Evolutionary conservation across 2,329 filamentous ascomycete species (phyloP).

Genomic region (Hypoxylon sp.): DNA sequence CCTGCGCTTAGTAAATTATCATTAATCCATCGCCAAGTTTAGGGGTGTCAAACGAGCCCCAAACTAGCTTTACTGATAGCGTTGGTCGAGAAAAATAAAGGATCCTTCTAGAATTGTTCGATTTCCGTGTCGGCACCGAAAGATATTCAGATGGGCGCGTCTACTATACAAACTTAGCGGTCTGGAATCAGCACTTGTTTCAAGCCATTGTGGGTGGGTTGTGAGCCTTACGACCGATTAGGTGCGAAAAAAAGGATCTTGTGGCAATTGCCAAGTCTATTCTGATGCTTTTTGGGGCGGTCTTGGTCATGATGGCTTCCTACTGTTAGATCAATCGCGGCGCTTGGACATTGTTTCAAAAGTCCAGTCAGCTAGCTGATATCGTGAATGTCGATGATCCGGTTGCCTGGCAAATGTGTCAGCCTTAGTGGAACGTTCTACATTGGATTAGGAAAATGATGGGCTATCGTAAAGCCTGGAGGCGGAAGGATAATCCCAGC

Average conservation of each 20-base stretch:
- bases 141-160: neutral
- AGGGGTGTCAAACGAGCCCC: constrained; percentile 2
- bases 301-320: neutral
- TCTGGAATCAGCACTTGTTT: neutral
- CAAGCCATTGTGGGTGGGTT: constrained; percentile 1
- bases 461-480: neutral
- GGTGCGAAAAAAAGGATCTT: neutral
- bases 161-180: neutral
- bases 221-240: constrained; percentile 1
- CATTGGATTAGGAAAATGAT: neutral
- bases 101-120: constrained; percentile 4
- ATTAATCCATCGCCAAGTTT: neutral
- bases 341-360: neutral
- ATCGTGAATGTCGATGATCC: neutral
- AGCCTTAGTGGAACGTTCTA: neutral
- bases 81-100: constrained; percentile 15
- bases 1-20: constrained; percentile 1
- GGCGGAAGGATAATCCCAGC: neutral
- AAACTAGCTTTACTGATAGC: constrained; percentile 16
- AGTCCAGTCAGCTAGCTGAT: neutral
- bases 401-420: neutral
- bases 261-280: neutral
- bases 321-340: neutral
- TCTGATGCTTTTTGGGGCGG: neutral
- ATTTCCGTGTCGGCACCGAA: neutral